These are phyloP conservation scores for Trichosporon ovoides DNA, from an alignment of 1,284 basidiomycete genomes.

Conservation along the genomic window DNA sequence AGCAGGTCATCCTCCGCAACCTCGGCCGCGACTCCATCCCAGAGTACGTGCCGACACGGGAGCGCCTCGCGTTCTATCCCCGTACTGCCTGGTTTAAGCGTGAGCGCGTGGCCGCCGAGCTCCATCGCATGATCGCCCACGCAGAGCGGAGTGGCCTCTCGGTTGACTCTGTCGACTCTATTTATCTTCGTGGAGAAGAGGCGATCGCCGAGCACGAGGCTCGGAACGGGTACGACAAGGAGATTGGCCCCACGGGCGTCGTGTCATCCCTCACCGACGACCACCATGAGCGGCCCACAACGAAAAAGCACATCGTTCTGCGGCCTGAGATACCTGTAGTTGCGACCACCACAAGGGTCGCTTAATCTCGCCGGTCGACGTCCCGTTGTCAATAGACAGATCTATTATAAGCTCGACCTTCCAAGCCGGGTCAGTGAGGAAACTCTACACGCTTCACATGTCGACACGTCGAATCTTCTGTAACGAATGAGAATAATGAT, in stretches of 20 bases:
- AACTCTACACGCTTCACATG: too few species aligned
- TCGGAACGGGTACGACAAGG: slow-evolving; percentile 31
- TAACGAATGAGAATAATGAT: not conserved
- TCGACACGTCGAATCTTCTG: not conserved
- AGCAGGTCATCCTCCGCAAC: slow-evolving; percentile 34
- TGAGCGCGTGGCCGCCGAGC: slow-evolving; percentile 22
- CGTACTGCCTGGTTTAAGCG: slow-evolving; percentile 32
- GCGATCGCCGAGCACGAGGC: slow-evolving; percentile 29
- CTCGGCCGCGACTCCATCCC: slow-evolving; percentile 27
- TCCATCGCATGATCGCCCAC: slow-evolving; percentile 26
- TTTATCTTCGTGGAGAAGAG: slow-evolving; percentile 29
- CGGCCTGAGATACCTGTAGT: not conserved
- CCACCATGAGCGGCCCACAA: not conserved
- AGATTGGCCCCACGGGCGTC: slow-evolving; percentile 25
- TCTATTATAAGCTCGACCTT: too few species aligned
- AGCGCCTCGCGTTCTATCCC: slow-evolving; percentile 23
- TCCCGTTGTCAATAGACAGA: too few species aligned
- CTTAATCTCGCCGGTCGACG: too few species aligned
- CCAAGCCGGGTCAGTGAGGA: too few species aligned
- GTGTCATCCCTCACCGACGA: not conserved
- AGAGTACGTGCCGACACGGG: slow-evolving; percentile 28
- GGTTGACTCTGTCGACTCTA: slow-evolving; percentile 19
- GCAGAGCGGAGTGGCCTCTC: slow-evolving; percentile 20
- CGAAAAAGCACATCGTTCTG: not conserved
- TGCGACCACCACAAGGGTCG: not conserved